phyloP scores from a whole-genome alignment of 2,329 filamentous ascomycete genomes.

The Stenocarpella maydis region DNA sequence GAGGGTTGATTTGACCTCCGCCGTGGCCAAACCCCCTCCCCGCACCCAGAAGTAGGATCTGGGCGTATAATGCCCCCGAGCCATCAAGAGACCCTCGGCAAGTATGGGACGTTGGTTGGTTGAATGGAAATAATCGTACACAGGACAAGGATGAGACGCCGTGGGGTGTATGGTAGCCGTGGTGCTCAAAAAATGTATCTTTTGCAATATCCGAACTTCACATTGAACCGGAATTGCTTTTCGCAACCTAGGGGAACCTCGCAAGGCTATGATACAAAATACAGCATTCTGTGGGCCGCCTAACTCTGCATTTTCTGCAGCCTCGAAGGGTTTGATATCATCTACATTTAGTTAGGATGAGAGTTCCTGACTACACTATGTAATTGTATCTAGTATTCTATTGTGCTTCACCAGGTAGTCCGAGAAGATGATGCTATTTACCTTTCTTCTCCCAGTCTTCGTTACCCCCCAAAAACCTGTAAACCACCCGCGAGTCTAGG shows the following conservation, averaged over 20 bases:
- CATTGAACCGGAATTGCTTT: too few relatives aligned
- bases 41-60: neutral
- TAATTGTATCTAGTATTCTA: neutral
- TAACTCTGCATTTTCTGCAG: neutral
- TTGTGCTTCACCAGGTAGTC: neutral
- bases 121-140: neutral
- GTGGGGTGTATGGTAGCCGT: too few relatives aligned
- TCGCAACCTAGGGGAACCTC: too few relatives aligned
- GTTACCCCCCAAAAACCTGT: conserved; percentile 60
- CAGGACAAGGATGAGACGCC: too few relatives aligned
- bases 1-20: conserved; percentile 11
- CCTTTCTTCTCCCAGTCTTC: conserved; percentile 54
- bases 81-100: neutral
- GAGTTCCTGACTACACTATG: neutral
- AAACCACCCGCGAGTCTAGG: conserved; percentile 65
- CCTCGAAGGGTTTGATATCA: neutral
- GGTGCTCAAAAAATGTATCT: neutral
- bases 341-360: neutral
- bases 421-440: neutral
- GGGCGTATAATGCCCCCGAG: conserved; percentile 15
- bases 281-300: too few relatives aligned
- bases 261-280: too few relatives aligned
- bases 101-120: neutral
- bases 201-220: too few relatives aligned
- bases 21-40: conserved; percentile 8